phyloP scores from a whole-genome alignment of 768 basidiomycete genomes.

The Suillus sp. region DNA sequence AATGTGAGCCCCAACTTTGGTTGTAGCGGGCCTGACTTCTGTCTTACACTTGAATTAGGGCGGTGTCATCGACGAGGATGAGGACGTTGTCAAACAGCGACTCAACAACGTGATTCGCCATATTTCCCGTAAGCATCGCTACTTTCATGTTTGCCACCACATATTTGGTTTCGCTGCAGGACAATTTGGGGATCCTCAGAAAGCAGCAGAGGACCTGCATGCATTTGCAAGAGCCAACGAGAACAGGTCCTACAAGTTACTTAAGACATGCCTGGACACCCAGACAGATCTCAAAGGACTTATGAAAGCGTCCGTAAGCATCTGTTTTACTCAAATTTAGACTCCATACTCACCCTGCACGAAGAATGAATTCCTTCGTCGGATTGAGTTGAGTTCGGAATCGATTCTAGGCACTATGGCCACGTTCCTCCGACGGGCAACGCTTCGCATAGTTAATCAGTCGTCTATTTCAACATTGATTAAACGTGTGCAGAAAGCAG shows the following conservation, averaged over 20 bases:
- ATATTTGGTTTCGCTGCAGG: conserved; percentile 33
- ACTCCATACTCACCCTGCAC: conserved; percentile 3
- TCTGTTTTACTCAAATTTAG: background rate
- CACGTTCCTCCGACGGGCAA: conserved; percentile 66
- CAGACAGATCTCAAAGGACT: conserved; percentile 82
- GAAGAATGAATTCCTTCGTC: conserved; percentile 77
- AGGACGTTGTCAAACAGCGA: conserved; percentile 58
- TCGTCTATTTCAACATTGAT: conserved; percentile 84
- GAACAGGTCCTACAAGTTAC: conserved; percentile 78
- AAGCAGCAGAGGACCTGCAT: conserved; percentile 76
- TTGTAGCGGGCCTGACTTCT: conserved; percentile 2
- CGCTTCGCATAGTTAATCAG: conserved; percentile 76
- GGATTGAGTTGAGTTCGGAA: conserved; percentile 70
- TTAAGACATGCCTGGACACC: conserved; percentile 80
- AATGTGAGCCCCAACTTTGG: conserved; percentile 62
- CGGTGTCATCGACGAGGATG: conserved; percentile 85
- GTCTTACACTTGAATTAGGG: conserved; percentile 52
- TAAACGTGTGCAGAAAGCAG: conserved; percentile 58
- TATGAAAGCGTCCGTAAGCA: conserved; percentile 68
- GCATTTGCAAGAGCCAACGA: conserved; percentile 89
- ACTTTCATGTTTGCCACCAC: background rate
- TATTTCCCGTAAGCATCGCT: conserved; percentile 55
- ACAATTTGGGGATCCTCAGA: conserved; percentile 66
- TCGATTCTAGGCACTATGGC: conserved; percentile 68
- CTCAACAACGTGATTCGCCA: conserved; percentile 58